These are phyloP conservation scores for Anthracocystis walkeri DNA, from an alignment of 1,284 basidiomycete genomes.

Conservation along the genomic window DNA sequence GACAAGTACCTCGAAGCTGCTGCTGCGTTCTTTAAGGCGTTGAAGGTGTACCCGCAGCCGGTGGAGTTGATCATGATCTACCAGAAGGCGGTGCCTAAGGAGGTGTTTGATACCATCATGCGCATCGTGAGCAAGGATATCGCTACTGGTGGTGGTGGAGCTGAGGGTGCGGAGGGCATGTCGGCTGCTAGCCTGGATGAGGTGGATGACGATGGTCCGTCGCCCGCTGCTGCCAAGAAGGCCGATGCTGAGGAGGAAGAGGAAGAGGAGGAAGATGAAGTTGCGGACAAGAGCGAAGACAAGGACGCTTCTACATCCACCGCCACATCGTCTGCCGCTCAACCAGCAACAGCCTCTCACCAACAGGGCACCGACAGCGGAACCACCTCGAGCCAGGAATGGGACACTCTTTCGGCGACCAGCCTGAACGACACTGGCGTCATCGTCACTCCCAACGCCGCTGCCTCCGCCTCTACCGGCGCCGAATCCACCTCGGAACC, in stretches of 20 bases:
- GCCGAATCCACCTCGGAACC: conserved; percentile 12
- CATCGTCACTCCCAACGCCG: conserved; percentile 34
- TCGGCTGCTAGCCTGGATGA: conserved; percentile 49
- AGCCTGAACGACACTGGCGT: conserved; percentile 52
- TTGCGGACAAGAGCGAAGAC: conserved; percentile 16
- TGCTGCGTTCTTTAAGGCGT: conserved; percentile 89
- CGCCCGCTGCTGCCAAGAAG: conserved; percentile 12
- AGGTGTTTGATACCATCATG: conserved; percentile 90
- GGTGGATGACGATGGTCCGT: conserved; percentile 50
- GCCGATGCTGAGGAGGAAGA: conserved; percentile 4
- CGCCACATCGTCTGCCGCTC: conserved; percentile 15
- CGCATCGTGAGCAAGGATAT: conserved; percentile 88
- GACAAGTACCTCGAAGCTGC: conserved; percentile 75
- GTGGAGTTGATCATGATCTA: conserved; percentile 84
- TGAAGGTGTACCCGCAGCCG: conserved; percentile 92
- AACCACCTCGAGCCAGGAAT: conserved; percentile 60
- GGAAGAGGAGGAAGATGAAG: conserved; percentile 3
- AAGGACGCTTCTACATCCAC: conserved; percentile 26
- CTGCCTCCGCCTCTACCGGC: conserved; percentile 22
- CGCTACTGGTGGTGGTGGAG: conserved; percentile 71
- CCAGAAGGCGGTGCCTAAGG: conserved; percentile 87
- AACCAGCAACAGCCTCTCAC: conserved; percentile 18
- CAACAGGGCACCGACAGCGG: conserved; percentile 46
- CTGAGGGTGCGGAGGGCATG: conserved; percentile 31
- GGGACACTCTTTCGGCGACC: conserved; percentile 53